Evolutionary conservation across 2,329 filamentous ascomycete genomes (phyloP).

Genomic region (Fusarium ambrosium): DNA sequence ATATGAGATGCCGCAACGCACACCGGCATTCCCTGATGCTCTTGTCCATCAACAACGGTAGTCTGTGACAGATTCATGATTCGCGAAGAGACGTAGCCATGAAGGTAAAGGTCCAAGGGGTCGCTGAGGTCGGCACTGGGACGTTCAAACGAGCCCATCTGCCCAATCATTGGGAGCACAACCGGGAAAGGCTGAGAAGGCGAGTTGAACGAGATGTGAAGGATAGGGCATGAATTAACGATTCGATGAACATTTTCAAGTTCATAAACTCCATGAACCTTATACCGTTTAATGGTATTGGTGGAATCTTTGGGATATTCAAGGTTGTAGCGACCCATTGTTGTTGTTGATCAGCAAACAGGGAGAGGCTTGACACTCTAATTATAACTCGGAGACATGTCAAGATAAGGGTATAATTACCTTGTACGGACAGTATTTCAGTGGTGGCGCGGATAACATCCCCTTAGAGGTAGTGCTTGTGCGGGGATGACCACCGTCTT

Average conservation of each 20-base stretch:
- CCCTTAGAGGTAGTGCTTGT: neutral
- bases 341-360: neutral
- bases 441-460: neutral
- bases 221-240: constrained; percentile 80
- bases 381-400: neutral
- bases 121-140: constrained; percentile 74
- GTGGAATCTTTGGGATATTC: constrained; percentile 74
- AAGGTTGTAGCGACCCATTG: constrained; percentile 57
- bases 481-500: neutral
- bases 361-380: neutral
- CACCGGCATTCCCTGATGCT: constrained; percentile 72
- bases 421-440: neutral
- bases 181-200: constrained; percentile 78
- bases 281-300: constrained; percentile 77
- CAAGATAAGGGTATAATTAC: neutral
- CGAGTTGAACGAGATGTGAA: constrained; percentile 83
- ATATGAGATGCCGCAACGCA: constrained; percentile 80
- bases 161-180: constrained; percentile 87
- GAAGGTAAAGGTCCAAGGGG: constrained; percentile 82
- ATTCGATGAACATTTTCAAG: constrained; percentile 80
- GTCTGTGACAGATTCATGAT: constrained; percentile 74
- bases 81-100: constrained; percentile 85
- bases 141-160: constrained; percentile 78
- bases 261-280: constrained; percentile 77
- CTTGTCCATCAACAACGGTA: neutral